Evolutionary conservation across 2,329 filamentous ascomycete genomes (phyloP).

Genomic region (Tricladium varicosporioides): DNA sequence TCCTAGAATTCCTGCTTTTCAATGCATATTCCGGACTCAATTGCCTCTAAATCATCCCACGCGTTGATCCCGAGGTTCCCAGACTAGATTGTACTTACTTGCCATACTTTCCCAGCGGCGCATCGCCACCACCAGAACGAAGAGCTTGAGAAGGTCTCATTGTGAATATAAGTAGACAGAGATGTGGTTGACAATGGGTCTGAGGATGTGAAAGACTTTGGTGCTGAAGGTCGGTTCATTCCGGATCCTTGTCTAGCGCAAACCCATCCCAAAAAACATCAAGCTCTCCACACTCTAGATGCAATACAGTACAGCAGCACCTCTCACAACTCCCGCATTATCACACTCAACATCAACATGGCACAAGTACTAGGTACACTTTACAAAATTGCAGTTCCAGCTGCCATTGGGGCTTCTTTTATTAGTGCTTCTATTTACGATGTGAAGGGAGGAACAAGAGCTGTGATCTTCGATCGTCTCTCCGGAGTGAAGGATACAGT

Average conservation of each 20-base stretch:
- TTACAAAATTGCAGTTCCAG: slow-evolving; percentile 71
- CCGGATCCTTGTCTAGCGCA: slow-evolving; percentile 27
- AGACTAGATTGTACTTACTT: slow-evolving; percentile 29
- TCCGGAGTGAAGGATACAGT: slow-evolving; percentile 91
- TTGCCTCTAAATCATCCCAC: slow-evolving; percentile 17
- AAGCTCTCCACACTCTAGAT: slow-evolving; percentile 6
- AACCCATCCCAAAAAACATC: slow-evolving; percentile 24
- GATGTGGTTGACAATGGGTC: slow-evolving; percentile 23
- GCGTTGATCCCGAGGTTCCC: neutral
- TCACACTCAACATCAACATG: slow-evolving; percentile 33
- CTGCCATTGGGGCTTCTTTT: slow-evolving; percentile 64
- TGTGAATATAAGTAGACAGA: slow-evolving; percentile 22
- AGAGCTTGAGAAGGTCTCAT: slow-evolving; percentile 35
- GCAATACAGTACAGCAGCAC: slow-evolving; percentile 6
- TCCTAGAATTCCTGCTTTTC: no score
- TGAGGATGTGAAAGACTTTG: slow-evolving; percentile 13
- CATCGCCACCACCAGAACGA: slow-evolving; percentile 31
- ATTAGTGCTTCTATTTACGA: slow-evolving; percentile 88
- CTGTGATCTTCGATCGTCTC: slow-evolving; percentile 96
- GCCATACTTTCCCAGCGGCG: slow-evolving; percentile 36
- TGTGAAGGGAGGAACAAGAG: slow-evolving; percentile 89
- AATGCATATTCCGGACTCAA: neutral
- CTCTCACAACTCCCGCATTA: neutral
- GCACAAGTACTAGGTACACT: slow-evolving; percentile 56
- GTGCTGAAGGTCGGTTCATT: slow-evolving; percentile 20